These are phyloP conservation scores for Cairneyella variabilis DNA, from an alignment of 495 filamentous ascomycete genomes.

Conservation along the genomic window DNA sequence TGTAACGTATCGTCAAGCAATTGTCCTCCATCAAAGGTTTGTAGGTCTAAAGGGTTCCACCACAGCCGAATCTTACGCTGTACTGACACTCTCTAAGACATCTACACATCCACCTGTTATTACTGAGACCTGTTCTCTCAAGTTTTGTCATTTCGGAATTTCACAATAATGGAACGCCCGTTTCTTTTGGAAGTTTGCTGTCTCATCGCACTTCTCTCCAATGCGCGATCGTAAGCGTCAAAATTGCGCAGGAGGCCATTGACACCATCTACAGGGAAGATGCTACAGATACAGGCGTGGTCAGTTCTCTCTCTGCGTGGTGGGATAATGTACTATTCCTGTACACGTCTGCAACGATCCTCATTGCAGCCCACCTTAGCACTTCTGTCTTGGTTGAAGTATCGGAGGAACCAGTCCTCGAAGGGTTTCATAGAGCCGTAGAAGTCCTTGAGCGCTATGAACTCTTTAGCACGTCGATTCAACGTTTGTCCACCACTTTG, in stretches of 20 bases:
- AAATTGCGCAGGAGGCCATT: conserved; percentile 6
- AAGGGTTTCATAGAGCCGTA: conserved; percentile 1
- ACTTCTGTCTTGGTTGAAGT: not conserved
- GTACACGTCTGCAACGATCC: conserved; percentile 6
- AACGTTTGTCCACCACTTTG: not conserved
- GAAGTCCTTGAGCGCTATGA: not conserved
- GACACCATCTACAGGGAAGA: conserved; percentile 1
- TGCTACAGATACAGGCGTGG: not conserved
- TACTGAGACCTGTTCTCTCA: not conserved
- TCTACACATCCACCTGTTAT: conserved; percentile 1
- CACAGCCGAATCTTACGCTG: not conserved
- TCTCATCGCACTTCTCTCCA: conserved; percentile 5
- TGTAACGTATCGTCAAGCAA: not conserved
- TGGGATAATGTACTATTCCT: conserved; percentile 1
- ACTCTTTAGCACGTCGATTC: not conserved
- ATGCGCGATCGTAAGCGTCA: conserved; percentile 4
- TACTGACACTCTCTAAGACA: conserved; percentile 2
- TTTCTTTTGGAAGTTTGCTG: conserved; percentile 6
- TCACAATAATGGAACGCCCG: not conserved
- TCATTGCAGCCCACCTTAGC: conserved; percentile 2
- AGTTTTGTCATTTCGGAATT: not conserved
- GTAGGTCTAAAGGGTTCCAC: not conserved
- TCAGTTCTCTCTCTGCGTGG: not conserved
- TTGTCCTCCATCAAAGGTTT: conserved; percentile 1
- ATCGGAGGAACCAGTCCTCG: not conserved